Evolutionary conservation across 768 basidiomycete species (phyloP).

Genomic region (Chalciporus piperatus): DNA sequence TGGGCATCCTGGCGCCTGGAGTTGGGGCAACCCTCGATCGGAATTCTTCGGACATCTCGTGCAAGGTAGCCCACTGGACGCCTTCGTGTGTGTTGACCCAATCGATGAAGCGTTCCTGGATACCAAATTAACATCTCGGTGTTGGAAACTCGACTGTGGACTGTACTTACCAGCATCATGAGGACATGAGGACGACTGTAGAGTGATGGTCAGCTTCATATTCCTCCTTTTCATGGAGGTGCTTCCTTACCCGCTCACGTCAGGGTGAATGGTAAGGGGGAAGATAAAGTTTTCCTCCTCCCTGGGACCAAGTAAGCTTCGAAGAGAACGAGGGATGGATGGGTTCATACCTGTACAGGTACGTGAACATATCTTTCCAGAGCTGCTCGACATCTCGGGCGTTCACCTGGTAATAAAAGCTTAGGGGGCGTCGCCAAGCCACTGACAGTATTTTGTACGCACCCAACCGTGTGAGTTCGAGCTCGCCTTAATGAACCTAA

Average conservation of each 20-base stretch:
- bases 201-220: constrained; percentile 2
- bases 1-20: constrained; percentile 55
- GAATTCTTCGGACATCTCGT: constrained; percentile 64
- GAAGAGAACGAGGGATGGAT: neutral
- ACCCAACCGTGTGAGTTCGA: constrained; percentile 76
- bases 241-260: constrained; percentile 59
- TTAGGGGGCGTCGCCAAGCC: neutral
- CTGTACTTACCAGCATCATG: constrained; percentile 57
- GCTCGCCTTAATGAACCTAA: constrained; percentile 66
- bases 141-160: neutral
- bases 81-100: constrained; percentile 70
- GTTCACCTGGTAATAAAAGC: constrained; percentile 47
- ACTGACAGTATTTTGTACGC: constrained; percentile 1
- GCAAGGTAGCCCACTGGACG: constrained; percentile 69
- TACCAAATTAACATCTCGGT: neutral
- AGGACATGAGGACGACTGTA: constrained; percentile 64
- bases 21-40: constrained; percentile 48
- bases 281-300: constrained; percentile 68
- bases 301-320: constrained; percentile 28
- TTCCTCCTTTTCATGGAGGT: neutral
- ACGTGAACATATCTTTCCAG: constrained; percentile 75
- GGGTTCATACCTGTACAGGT: constrained; percentile 51
- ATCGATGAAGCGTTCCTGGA: constrained; percentile 67
- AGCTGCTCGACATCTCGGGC: constrained; percentile 62
- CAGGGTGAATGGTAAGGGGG: constrained; percentile 77